These are phyloP conservation scores for Phytophthora ohioensis DNA, from an alignment of 352 stramenopile species.

Conservation along the genomic window DNA sequence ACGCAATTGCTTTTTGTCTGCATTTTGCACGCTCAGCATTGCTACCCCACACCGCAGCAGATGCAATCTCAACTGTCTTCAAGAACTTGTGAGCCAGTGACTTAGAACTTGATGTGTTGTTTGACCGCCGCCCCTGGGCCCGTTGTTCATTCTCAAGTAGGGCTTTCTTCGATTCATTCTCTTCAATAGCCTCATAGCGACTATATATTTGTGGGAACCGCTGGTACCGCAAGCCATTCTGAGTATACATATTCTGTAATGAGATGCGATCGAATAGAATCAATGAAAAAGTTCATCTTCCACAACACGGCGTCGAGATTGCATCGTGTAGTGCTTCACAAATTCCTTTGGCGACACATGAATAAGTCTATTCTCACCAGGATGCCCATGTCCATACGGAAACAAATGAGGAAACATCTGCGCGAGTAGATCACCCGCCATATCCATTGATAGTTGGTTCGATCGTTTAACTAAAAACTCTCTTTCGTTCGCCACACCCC, in stretches of 20 bases:
- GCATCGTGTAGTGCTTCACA: conserved; percentile 13
- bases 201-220: background rate
- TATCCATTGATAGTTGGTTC: background rate
- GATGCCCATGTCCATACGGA: conserved; percentile 15
- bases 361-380: background rate
- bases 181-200: background rate
- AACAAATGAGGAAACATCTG: conserved; percentile 14
- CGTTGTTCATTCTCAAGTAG: conserved; percentile 15
- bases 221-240: conserved; percentile 7
- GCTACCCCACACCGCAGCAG: conserved; percentile 2
- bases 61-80: conserved; percentile 10
- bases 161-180: background rate
- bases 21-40: conserved; percentile 9
- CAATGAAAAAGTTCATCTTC: conserved; percentile 17
- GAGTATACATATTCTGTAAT: conserved; percentile 17
- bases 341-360: conserved; percentile 7
- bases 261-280: conserved; percentile 16
- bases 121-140: conserved; percentile 1
- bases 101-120: background rate
- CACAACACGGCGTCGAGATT: conserved; percentile 8
- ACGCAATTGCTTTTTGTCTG: conserved; percentile 4
- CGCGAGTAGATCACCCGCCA: background rate
- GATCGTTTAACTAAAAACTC: background rate
- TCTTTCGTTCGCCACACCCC: background rate
- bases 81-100: background rate